phyloP scores from a whole-genome alignment of 495 filamentous ascomycete genomes.

The Aspergillus sclerotiicarbonarius region DNA sequence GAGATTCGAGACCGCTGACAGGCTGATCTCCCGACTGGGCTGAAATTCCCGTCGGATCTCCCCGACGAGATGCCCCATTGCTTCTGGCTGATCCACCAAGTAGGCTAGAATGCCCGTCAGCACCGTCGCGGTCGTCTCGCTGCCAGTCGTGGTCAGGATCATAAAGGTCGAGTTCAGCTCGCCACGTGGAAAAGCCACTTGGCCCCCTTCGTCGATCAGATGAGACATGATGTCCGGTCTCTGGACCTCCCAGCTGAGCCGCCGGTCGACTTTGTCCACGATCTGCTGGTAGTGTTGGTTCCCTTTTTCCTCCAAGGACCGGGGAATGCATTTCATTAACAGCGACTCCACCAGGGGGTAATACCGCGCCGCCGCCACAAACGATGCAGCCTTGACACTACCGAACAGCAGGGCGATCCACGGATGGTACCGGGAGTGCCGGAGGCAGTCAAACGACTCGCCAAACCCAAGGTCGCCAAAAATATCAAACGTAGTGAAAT shows the following conservation, averaged over 20 bases:
- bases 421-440: slow-evolving; percentile 2
- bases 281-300: slow-evolving; percentile 6
- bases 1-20: not conserved
- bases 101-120: not conserved
- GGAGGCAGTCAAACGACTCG: slow-evolving; percentile 4
- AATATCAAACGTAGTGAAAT: slow-evolving; percentile 6
- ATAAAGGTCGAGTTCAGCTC: no score
- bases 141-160: not conserved
- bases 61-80: not conserved
- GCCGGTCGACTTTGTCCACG: no score
- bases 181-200: no score
- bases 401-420: slow-evolving; percentile 1
- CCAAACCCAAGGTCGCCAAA: slow-evolving; percentile 4
- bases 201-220: no score
- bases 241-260: no score
- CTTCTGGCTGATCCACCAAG: not conserved
- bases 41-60: not conserved
- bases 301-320: not conserved
- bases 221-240: no score
- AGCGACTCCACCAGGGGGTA: not conserved
- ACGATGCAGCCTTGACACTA: slow-evolving; percentile 2
- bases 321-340: not conserved
- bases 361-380: not conserved
- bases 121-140: slow-evolving; percentile 4
- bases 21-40: not conserved